A percentile compares a stretch with the other conserved stretches of the same genome.
Evolutionary conservation across 805 yeast genomes (phyloP).

Genomic region (Kockiozyma suomiensis): DNA sequence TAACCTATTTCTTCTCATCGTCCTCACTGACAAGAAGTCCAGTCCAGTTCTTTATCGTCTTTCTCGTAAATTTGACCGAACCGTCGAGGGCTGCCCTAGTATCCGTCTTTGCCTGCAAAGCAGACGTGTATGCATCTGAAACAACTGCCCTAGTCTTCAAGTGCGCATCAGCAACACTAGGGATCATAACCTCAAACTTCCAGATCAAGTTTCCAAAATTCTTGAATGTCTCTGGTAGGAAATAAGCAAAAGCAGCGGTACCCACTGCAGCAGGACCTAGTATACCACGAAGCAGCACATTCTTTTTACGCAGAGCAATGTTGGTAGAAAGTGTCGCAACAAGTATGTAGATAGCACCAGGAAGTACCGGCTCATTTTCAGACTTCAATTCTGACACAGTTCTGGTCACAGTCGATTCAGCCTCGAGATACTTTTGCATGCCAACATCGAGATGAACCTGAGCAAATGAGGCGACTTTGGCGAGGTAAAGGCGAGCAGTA

Average conservation of each 20-base stretch:
- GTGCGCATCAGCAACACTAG: conserved; percentile 65
- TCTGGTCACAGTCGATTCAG: conserved; percentile 64
- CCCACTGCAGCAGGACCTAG: conserved; percentile 65
- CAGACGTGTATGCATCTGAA: conserved; percentile 37
- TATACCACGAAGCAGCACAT: conserved; percentile 53
- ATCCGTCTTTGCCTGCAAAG: conserved; percentile 43
- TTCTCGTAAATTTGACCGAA: conserved; percentile 43
- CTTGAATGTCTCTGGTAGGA: conserved; percentile 70
- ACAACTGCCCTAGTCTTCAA: conserved; percentile 52
- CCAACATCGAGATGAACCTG: conserved; percentile 48
- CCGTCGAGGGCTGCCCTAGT: conserved; percentile 47
- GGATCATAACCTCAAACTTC: conserved; percentile 54
- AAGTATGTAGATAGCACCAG: conserved; percentile 67
- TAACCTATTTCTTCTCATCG: conserved; percentile 33
- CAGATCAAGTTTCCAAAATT: conserved; percentile 63
- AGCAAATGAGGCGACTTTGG: conserved; percentile 33
- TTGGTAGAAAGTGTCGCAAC: conserved; percentile 74
- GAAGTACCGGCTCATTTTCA: conserved; percentile 67
- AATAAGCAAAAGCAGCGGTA: conserved; percentile 62
- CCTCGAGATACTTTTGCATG: conserved; percentile 54
- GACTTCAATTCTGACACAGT: conserved; percentile 67
- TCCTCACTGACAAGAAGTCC: conserved; percentile 70
- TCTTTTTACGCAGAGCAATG: conserved; percentile 69
- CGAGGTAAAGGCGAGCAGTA: conserved; percentile 40
- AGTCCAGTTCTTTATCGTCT: conserved; percentile 56